Evolutionary conservation across 768 basidiomycete genomes (phyloP).

Genomic region (Calocybe indica): DNA sequence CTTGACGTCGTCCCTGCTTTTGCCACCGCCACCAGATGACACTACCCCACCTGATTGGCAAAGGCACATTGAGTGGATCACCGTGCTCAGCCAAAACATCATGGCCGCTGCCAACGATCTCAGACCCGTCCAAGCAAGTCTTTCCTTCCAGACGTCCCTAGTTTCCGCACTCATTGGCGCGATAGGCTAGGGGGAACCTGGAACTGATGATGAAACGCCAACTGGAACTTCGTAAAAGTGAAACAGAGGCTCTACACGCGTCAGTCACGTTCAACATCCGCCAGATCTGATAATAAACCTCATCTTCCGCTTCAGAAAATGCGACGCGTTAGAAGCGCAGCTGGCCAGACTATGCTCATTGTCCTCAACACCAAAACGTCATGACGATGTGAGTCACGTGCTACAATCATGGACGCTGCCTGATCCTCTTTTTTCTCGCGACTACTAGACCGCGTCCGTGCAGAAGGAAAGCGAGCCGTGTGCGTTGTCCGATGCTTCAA

Average conservation of each 20-base stretch:
- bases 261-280: conserved; percentile 27
- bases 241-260: conserved; percentile 66
- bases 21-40: conserved; percentile 51
- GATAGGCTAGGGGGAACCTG: conserved; percentile 71
- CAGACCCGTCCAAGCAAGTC: conserved; percentile 73
- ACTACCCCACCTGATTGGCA: conserved; percentile 63
- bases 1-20: conserved; percentile 62
- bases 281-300: background rate
- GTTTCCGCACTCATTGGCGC: background rate
- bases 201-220: conserved; percentile 81
- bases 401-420: background rate
- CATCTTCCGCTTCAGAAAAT: conserved; percentile 44
- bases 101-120: conserved; percentile 89
- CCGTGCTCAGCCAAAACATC: conserved; percentile 75
- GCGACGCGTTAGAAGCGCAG: conserved; percentile 61
- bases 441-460: background rate
- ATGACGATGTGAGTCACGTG: background rate
- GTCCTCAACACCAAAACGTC: background rate
- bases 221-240: conserved; percentile 65
- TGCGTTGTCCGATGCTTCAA: background rate
- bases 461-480: background rate
- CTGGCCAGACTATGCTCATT: conserved; percentile 44
- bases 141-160: background rate
- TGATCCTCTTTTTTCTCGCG: background rate
- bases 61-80: conserved; percentile 75